Evolutionary conservation across 1,284 basidiomycete genomes (phyloP).

Genomic region (Xerocomus minutiporus): DNA sequence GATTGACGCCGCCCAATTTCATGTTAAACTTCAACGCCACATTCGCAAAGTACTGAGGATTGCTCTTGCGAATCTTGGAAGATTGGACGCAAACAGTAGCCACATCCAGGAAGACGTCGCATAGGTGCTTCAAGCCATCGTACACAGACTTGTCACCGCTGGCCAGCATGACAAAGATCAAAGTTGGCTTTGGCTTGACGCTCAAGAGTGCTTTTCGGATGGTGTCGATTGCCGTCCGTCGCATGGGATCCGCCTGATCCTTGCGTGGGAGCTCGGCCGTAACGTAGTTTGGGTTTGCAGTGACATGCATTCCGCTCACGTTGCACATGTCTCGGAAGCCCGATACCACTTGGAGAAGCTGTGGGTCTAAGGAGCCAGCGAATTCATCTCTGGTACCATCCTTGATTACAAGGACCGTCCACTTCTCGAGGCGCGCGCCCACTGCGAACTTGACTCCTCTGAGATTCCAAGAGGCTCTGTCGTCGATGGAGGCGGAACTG

Average conservation of each 20-base stretch:
- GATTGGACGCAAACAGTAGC: constrained; percentile 66
- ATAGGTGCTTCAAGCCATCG: constrained; percentile 63
- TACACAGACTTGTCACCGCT: constrained; percentile 66
- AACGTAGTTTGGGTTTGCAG: constrained; percentile 4
- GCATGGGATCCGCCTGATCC: constrained; percentile 7
- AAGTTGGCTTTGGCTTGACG: constrained; percentile 35
- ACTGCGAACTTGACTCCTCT: constrained; percentile 55
- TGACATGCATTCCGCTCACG: constrained; percentile 52
- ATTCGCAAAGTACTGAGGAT: constrained; percentile 66
- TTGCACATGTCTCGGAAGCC: constrained; percentile 58
- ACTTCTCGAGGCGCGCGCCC: constrained; percentile 51
- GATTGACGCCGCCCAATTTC: constrained; percentile 74
- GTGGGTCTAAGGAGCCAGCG: constrained; percentile 43
- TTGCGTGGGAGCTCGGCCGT: constrained; percentile 11
- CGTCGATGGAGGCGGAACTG: constrained; percentile 45
- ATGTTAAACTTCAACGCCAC: constrained; percentile 75
- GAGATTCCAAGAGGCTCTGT: constrained; percentile 64
- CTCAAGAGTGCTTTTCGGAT: constrained; percentile 19
- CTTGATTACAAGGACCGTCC: constrained; percentile 60
- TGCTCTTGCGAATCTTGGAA: constrained; percentile 59
- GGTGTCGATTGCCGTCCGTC: constrained; percentile 25
- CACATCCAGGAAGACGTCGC: constrained; percentile 60
- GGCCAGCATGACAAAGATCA: constrained; percentile 56
- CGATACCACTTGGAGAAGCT: constrained; percentile 38
- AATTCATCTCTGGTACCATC: constrained; percentile 55